Percentiles rank a stretch among this genome's conserved stretches.
Conservation (phyloP, 2,329 filamentous ascomycete species). For the Phialophora verrucosa region DNA sequence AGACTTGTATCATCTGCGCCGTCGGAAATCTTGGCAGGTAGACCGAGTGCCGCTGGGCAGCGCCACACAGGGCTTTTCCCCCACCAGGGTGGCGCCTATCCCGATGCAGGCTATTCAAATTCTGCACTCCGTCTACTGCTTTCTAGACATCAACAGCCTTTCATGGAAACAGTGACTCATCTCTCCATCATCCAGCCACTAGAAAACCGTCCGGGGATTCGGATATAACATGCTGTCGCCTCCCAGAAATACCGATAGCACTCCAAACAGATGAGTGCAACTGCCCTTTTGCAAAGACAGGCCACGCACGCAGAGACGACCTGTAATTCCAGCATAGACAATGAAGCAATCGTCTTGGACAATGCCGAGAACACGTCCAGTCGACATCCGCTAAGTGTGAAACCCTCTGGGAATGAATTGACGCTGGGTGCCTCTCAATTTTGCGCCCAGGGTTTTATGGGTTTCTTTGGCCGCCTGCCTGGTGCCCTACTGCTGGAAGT, state of each 20-base stretch:
- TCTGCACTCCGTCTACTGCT: neutral
- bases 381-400: constrained; percentile 82
- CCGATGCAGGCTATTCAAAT: neutral
- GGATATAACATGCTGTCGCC: neutral
- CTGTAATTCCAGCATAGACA: constrained; percentile 1
- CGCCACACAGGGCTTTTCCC: neutral
- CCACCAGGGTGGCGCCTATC: neutral
- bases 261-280: constrained; percentile 11
- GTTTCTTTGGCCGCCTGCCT: constrained; percentile 70
- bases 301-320: neutral
- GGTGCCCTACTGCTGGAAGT: constrained; percentile 80
- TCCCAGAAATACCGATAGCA: neutral
- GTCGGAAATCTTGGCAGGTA: neutral
- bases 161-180: constrained; percentile 7
- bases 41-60: neutral
- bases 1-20: neutral
- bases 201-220: neutral
- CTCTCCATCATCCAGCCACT: neutral
- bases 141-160: neutral
- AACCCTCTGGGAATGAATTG: constrained; percentile 84
- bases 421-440: constrained; percentile 55
- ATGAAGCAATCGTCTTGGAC: neutral
- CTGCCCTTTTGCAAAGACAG: constrained; percentile 19
- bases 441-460: constrained; percentile 71
- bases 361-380: constrained; percentile 54